Evolutionary conservation across 345 rosid genomes (phyloP), one percentile per base, ranked within the genome.

Genomic region (Euphorbia pulcherrima): DNA sequence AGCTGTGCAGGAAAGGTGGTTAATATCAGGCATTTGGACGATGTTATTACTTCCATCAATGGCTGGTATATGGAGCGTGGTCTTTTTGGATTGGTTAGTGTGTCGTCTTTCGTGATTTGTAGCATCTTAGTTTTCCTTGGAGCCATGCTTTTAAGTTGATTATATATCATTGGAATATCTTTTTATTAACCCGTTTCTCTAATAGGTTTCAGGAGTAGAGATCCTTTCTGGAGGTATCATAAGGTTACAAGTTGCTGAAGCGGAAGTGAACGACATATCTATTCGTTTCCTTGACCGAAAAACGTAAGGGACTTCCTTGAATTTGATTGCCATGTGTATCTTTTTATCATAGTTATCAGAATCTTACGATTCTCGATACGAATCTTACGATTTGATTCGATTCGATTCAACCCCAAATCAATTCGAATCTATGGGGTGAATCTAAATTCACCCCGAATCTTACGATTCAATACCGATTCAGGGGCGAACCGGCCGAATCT

Each of bases 61-160:
- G 89, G 96, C 21, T 94, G 99, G 97, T 90, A 92, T 67, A 85
- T 82, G 87, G 96, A 92, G 71, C 93, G 89, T 56, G 98, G 98
- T 70, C 91, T 92, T 69, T 88, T 92, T 72, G 98, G 98, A 67
- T 71, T 87, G 92, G 97, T 92, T 76, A 70, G 96, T 68, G 41
- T 62, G 60, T 66, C 27, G 62, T 61, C 46, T 62, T 8, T 30
- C 21, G 21, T 67, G 64, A 62, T 21, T 40, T 74, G 46, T 69
- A 5, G 30, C 2, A n/a, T 54, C 37, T n/a, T 47, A 11, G 35
- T 16, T 18, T 72, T n/a, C 27, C 8, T 20, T 52, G 30, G 39
- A 9, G 3, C 2, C 13, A 24, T 11, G 10, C 20, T n/a, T 13
- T 52, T 8, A 29, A 3, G 16, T 68, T 35, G 20, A 62, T 50